Base-by-base conservation (phyloP, 2,329 filamentous ascomycete species). In the Phialophora verrucosa region DNA sequence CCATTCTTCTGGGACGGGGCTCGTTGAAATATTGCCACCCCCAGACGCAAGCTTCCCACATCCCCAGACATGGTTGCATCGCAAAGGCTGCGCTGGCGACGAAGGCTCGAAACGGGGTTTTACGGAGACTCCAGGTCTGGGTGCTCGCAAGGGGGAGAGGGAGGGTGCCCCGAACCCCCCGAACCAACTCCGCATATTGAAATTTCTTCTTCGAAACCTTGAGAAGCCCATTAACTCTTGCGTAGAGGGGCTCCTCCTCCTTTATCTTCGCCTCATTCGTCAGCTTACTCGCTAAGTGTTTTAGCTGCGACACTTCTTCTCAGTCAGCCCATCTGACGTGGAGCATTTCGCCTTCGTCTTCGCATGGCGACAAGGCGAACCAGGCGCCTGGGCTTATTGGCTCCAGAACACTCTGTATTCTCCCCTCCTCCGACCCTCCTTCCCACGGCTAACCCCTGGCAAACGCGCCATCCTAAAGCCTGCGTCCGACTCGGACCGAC, bases 71-170 rank as follows among this genome's bases (percentile, higher is more conserved):
- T 20, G 31, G 38, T 29, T 38, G 25, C 23, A 14, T 59, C 20
- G 17, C 20, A 31, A 31, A 38, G 14, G 14, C 20, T 49, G 51
- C n/a, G 32, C 35, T 35, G 35, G 59, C 38, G 17, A n/a, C 38
- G n/a, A 51, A 53, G 50, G 53, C 7, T 64, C 29, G 25, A 25
- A 27, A 59, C 64, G 61, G 67, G 67, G 59, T 56, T 65, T 35
- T 67, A 69, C 67, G 67, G 67, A 69, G 67, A 58, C 64, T 66
- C 67, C 64, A 64, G 50, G 61, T 66, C 59, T 62, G 59, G 55
- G 61, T 31, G 53, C 4, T 12, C 17, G 38, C 8, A 17, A 44
- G 4, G 38, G 14, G 38, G 29, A 14, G 25, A 12, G 17, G 17
- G 38, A 44, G 35, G 17, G 6, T n/a, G 38, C 38, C 38, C 38